phyloP scores from a whole-genome alignment of 2,329 filamentous ascomycete species.

The Nectriaceae sp. region DNA sequence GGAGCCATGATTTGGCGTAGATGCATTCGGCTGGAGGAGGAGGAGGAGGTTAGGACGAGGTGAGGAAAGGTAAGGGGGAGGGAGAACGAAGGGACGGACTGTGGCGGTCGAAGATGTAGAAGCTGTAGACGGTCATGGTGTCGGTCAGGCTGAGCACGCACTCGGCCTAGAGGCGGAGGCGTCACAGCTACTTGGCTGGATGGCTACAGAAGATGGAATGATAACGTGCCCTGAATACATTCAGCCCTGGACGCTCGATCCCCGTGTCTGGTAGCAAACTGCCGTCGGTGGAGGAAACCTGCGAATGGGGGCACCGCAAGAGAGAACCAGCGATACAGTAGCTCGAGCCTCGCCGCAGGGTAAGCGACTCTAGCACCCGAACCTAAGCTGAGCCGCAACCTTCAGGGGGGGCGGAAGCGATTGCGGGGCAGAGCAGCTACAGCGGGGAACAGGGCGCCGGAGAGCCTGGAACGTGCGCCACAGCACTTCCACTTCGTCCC shows the following conservation, averaged over 20 bases:
- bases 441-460: neutral
- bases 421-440: no score
- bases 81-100: slow-evolving; percentile 57
- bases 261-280: neutral
- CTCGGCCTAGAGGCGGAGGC: neutral
- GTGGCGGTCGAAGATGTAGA: slow-evolving; percentile 99
- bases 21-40: slow-evolving; percentile 81
- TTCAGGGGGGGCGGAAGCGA: no score
- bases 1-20: slow-evolving; percentile 86
- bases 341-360: no score
- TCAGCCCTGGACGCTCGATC: neutral
- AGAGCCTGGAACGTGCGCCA: neutral
- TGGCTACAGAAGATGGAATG: neutral
- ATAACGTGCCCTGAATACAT: neutral
- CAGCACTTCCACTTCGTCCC: neutral
- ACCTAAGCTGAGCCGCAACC: no score
- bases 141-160: slow-evolving; percentile 4
- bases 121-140: slow-evolving; percentile 91
- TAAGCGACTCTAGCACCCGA: no score
- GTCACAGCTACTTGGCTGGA: neutral
- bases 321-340: no score
- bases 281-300: no score
- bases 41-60: slow-evolving; percentile 17
- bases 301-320: no score
- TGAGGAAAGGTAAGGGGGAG: neutral